A percentile compares a stretch with the other conserved stretches of the same genome.
These are phyloP conservation scores for Dendrobium catenatum DNA, from an alignment of 106 monocot species.

Conservation along the genomic window DNA sequence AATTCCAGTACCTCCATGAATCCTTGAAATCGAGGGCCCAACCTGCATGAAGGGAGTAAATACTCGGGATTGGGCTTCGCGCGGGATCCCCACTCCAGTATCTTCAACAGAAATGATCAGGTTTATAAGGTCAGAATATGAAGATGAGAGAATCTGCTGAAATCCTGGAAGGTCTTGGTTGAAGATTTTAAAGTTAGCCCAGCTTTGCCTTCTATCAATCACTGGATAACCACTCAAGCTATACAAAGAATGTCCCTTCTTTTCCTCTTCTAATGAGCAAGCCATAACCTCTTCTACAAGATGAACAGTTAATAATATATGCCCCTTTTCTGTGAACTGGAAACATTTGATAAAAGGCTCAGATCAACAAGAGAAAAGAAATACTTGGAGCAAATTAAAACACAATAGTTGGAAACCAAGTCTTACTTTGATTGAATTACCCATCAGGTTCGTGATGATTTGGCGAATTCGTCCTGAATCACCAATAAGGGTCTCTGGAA, in stretches of 20 bases:
- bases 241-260: conserved; percentile 15
- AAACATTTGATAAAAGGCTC: neutral
- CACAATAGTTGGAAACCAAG: neutral
- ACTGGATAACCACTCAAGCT: conserved; percentile 79
- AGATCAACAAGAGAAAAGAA: neutral
- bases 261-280: conserved; percentile 39
- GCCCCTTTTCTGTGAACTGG: conserved; percentile 97
- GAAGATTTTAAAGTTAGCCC: conserved; percentile 50
- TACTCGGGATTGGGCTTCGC: conserved; percentile 85
- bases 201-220: conserved; percentile 52
- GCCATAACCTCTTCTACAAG: conserved; percentile 67
- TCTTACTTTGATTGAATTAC: conserved; percentile 91
- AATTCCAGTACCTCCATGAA: conserved; percentile 97
- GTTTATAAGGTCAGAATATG: conserved; percentile 58
- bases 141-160: conserved; percentile 19
- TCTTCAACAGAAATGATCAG: conserved; percentile 94
- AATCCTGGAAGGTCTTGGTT: conserved; percentile 27
- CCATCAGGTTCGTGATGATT: conserved; percentile 96
- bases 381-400: neutral
- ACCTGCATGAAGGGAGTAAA: conserved; percentile 99
- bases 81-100: conserved; percentile 93
- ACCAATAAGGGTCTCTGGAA: conserved; percentile 80
- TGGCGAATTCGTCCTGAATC: conserved; percentile 89
- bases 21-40: conserved; percentile 86
- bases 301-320: conserved; percentile 86